phyloP scores from a whole-genome alignment of 371 early-diverging fungal species.

The Globomyces sp. region DNA sequence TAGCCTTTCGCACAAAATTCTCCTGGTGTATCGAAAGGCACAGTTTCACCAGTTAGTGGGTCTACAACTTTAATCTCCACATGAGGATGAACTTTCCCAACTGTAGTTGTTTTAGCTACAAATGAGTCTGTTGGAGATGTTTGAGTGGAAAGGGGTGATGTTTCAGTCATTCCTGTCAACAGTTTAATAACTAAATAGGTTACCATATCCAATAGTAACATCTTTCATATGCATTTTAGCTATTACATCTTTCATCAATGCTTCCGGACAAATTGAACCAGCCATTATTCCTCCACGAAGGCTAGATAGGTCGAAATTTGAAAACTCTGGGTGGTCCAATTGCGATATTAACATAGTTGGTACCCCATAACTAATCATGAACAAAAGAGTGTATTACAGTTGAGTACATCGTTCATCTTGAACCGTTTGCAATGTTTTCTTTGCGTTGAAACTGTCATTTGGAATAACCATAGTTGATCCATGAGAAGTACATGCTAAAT shows the following conservation, averaged over 20 bases:
- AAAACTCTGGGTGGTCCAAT: constrained; percentile 36
- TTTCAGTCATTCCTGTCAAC: constrained; percentile 41
- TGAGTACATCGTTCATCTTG: constrained; percentile 46
- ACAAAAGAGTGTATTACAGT: constrained; percentile 9
- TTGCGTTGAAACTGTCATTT: constrained; percentile 42
- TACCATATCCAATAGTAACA: constrained; percentile 42
- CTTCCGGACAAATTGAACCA: constrained; percentile 44
- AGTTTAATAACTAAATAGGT: constrained; percentile 27
- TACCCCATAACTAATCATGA: constrained; percentile 32
- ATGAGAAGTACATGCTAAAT: constrained; percentile 52
- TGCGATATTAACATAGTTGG: constrained; percentile 49
- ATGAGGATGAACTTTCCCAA: constrained; percentile 41
- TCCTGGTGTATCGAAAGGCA: constrained; percentile 37
- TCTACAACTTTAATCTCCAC: constrained; percentile 41
- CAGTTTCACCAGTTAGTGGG: constrained; percentile 27
- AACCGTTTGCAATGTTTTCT: constrained; percentile 51
- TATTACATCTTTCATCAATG: constrained; percentile 44
- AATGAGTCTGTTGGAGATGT: constrained; percentile 38
- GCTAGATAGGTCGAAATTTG: constrained; percentile 32
- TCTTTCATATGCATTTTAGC: constrained; percentile 40
- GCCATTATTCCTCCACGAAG: constrained; percentile 50
- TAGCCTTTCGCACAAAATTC: constrained; percentile 59
- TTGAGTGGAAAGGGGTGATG: constrained; percentile 49
- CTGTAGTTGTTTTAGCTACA: constrained; percentile 40
- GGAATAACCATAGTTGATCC: constrained; percentile 49